Base-by-base conservation (phyloP, 306 rosid species). In the Corylus heterophylla region DNA sequence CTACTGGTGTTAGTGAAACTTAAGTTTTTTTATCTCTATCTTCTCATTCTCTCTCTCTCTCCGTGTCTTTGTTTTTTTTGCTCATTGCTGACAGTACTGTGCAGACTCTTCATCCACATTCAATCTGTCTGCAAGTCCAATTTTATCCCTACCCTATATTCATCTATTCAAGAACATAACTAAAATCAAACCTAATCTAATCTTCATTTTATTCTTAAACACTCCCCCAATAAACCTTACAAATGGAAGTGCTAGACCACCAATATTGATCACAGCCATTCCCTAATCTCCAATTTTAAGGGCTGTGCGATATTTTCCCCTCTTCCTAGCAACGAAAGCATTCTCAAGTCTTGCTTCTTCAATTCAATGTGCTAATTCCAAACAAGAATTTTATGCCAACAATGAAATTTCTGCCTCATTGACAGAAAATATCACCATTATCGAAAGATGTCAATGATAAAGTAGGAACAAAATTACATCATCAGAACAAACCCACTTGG, bases 401-500 rank as follows among this genome's bases (percentile, higher is more conserved):
- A 59, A 64, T 4, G 25, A 64, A 16, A 64, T 64, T 35, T 37
- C 62, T 8, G 18, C 11, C 70, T 31, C 47, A 64, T 9, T 31
- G 70, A 64, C 70, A 64, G 35, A 64, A 64, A 64, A 14, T 7
- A 31, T 35, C 70, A 64, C 45, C 48, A 64, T 64, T 16, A 64
- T 64, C n/a, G 20, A 64, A 64, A 64, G 25, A 64, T 3, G 9
- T 3, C 45, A 14, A 35, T 8, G 22, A 64, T 64, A 63, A 16
- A 63, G 47, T 31, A 37, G 31, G 11, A 62, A 31, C 22, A 63
- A 63, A 54, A 31, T 17, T 20, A 17, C 45, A 31, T 5, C 17
- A 62, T 64, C 70, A 0, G 22, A 31, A 14, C 69, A 63, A 29
- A 63, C 69, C 45, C 8, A 17, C 42, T 63, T 63, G 22, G 20